Evolutionary conservation across 2,329 filamentous ascomycete species (phyloP).

Genomic region (Paecilomyces formosus): DNA sequence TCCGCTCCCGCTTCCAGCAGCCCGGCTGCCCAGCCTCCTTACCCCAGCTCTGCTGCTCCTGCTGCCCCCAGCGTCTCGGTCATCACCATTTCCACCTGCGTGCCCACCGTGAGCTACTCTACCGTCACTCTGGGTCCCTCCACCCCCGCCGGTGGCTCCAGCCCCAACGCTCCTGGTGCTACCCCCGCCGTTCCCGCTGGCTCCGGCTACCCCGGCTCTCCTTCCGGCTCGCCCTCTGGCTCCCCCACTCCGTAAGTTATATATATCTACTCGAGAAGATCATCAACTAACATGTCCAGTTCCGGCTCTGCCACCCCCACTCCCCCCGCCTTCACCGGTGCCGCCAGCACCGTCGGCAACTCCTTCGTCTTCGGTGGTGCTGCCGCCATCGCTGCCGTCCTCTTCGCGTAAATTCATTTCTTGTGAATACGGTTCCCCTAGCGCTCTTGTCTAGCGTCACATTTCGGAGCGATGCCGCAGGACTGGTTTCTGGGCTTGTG

Average conservation of each 20-base stretch:
- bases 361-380: constrained; percentile 23
- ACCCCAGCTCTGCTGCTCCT: constrained; percentile 1
- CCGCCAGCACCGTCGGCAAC: constrained; percentile 19
- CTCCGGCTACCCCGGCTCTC: constrained; percentile 11
- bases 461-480: neutral
- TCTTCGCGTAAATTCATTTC: constrained; percentile 25
- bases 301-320: constrained; percentile 5
- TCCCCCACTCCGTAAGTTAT: constrained; percentile 10
- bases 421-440: constrained; percentile 21
- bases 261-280: neutral
- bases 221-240: constrained; percentile 2
- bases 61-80: constrained; percentile 11
- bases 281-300: neutral
- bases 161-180: constrained; percentile 3
- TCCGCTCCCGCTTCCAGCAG: constrained; percentile 8
- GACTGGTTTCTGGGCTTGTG: neutral
- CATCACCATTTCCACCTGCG: constrained; percentile 23
- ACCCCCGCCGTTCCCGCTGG: constrained; percentile 7
- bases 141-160: constrained; percentile 7
- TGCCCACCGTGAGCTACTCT: constrained; percentile 23
- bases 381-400: constrained; percentile 22
- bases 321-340: constrained; percentile 20
- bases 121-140: constrained; percentile 16
- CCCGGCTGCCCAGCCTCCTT: constrained; percentile 1
- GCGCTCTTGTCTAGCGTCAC: neutral